phyloP scores from a whole-genome alignment of 2,329 filamentous ascomycete species.

The Thielaviopsis musarum region DNA sequence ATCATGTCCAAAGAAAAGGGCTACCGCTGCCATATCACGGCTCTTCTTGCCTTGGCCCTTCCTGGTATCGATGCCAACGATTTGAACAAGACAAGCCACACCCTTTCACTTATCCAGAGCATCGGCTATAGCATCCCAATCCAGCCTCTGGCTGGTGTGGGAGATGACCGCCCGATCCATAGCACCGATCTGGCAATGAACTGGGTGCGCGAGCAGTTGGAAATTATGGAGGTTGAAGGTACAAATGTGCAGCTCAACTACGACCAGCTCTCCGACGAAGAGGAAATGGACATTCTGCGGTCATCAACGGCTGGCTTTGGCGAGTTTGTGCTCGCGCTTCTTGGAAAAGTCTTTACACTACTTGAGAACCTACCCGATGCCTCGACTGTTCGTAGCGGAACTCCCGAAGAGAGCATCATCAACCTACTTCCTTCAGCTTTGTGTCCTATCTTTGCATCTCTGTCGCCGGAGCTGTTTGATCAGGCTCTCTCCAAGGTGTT shows the following conservation, averaged over 20 bases:
- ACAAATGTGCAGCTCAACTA: conserved; percentile 79
- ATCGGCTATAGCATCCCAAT: conserved; percentile 95
- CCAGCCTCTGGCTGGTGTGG: conserved; percentile 49
- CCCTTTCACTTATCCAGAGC: conserved; percentile 84
- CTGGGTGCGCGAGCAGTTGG: conserved; percentile 90
- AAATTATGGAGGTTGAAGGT: conserved; percentile 78
- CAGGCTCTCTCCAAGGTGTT: conserved; percentile 82
- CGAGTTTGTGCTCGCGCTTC: conserved; percentile 78
- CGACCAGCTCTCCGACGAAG: conserved; percentile 64
- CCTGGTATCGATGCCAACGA: conserved; percentile 97
- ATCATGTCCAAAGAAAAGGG: conserved; percentile 86
- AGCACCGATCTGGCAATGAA: conserved; percentile 66
- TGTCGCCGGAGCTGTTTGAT: conserved; percentile 89
- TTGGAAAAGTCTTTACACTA: conserved; percentile 89
- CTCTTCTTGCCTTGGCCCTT: conserved; percentile 75
- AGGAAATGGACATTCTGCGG: conserved; percentile 72
- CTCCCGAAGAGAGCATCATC: conserved; percentile 91
- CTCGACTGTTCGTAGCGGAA: conserved; percentile 70
- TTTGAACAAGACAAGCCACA: conserved; percentile 87
- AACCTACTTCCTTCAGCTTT: conserved; percentile 87
- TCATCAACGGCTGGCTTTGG: conserved; percentile 90
- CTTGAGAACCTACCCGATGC: conserved; percentile 90
- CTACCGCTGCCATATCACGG: conserved; percentile 92
- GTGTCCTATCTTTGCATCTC: conserved; percentile 71
- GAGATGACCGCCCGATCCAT: conserved; percentile 48